Evolutionary conservation across 1,284 basidiomycete species (phyloP).

Genomic region (Coriolopsis trogii): DNA sequence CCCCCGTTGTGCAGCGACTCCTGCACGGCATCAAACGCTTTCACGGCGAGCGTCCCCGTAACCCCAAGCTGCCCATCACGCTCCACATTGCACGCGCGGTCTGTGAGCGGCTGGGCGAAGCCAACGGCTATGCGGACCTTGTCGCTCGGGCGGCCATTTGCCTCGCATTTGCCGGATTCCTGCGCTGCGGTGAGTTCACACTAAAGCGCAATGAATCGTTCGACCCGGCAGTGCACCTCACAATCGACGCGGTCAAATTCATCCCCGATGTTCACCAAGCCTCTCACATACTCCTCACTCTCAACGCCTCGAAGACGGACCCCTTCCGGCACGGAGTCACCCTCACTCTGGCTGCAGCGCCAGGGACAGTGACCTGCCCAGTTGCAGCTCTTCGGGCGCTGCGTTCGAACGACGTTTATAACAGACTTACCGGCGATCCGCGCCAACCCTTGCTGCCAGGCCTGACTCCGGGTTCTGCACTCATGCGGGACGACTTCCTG

Average conservation of each 20-base stretch:
- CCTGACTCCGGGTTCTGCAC: neutral
- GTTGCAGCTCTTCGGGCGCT: no score
- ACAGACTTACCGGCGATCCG: no score
- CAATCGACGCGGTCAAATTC: conserved; percentile 31
- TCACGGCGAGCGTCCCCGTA: conserved; percentile 29
- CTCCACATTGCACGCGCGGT: conserved; percentile 19
- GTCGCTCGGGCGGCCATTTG: conserved; percentile 28
- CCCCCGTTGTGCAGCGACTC: conserved; percentile 28
- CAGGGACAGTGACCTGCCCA: no score
- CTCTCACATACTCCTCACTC: conserved; percentile 31
- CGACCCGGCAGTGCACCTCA: conserved; percentile 29
- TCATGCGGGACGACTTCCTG: conserved; percentile 18
- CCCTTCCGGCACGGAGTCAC: conserved; percentile 39
- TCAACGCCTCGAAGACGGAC: conserved; percentile 43
- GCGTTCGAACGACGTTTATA: no score
- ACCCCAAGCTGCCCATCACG: conserved; percentile 31
- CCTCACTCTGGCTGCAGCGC: conserved; percentile 31
- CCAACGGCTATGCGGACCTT: conserved; percentile 12
- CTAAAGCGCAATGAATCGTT: conserved; percentile 18
- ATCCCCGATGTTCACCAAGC: conserved; percentile 26
- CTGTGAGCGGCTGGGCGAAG: neutral
- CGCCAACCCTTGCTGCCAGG: no score
- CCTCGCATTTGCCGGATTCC: conserved; percentile 35
- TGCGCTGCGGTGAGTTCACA: conserved; percentile 38
- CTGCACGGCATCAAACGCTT: conserved; percentile 33